Percentiles rank a stretch among this genome's conserved stretches.
These are phyloP conservation scores for Paraglomus brasilianum DNA, from an alignment of 192 early-diverging fungal genomes.

Conservation along the genomic window DNA sequence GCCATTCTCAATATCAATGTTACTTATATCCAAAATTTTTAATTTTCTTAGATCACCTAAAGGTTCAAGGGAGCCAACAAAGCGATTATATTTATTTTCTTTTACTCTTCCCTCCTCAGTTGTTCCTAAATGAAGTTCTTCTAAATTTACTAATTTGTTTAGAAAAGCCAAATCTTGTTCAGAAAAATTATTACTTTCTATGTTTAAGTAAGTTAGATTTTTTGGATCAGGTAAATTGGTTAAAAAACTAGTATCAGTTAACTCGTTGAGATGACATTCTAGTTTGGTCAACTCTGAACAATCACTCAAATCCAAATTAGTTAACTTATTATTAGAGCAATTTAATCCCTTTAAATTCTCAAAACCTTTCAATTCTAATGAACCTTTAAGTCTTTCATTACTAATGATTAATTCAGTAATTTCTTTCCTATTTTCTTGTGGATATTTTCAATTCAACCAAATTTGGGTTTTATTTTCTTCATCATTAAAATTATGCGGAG, in stretches of 20 bases:
- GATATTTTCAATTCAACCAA: too few relatives aligned
- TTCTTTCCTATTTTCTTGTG: too few relatives aligned
- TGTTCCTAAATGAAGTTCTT: neutral
- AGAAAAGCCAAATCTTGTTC: neutral
- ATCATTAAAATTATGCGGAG: too few relatives aligned
- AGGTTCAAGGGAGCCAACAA: neutral
- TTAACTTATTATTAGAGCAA: neutral
- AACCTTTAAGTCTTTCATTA: neutral
- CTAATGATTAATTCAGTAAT: neutral
- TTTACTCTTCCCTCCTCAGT: neutral
- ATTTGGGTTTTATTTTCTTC: too few relatives aligned
- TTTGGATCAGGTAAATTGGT: too few relatives aligned
- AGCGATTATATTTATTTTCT: neutral
- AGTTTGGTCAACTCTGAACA: neutral
- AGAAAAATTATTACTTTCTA: neutral
- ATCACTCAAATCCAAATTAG: neutral
- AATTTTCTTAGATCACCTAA: neutral
- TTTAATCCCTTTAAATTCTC: neutral
- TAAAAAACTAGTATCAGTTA: neutral
- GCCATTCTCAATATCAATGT: constrained; percentile 6
- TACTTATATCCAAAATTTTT: neutral
- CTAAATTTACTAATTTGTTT: neutral
- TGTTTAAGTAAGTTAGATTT: constrained; percentile 4
- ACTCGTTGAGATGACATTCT: neutral
- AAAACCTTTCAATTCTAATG: neutral